These are phyloP conservation scores for Solanum lycopersicoides DNA, from an alignment of 257 asterid genomes.

Conservation along the genomic window DNA sequence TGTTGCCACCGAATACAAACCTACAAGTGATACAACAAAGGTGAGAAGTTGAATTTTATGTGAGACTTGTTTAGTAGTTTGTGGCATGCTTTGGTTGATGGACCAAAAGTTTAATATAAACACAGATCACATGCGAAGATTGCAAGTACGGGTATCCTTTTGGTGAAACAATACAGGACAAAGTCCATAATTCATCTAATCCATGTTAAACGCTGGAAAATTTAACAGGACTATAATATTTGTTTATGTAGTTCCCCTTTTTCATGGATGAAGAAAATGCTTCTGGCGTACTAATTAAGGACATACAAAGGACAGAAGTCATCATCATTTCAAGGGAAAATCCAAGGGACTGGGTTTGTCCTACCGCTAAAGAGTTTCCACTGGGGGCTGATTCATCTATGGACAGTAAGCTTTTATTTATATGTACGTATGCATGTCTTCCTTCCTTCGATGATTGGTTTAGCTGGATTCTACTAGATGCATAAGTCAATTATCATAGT, in stretches of 20 bases:
- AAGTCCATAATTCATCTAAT: not conserved
- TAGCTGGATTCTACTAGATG: not conserved
- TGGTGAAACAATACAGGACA: no score
- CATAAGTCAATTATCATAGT: not conserved
- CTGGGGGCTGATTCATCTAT: not conserved
- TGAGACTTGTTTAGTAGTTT: not conserved
- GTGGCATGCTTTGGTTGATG: not conserved
- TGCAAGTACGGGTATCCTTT: no score
- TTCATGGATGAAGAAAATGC: constrained; percentile 2
- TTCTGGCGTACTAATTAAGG: not conserved
- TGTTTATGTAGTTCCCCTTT: constrained; percentile 16
- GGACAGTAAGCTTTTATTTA: constrained; percentile 1
- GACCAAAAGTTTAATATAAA: not conserved
- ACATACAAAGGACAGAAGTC: not conserved
- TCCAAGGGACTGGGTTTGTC: constrained; percentile 4
- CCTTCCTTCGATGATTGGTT: not conserved
- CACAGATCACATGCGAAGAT: no score
- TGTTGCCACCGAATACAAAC: constrained; percentile 6
- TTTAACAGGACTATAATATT: not conserved
- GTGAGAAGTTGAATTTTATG: constrained; percentile 11
- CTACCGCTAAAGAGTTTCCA: not conserved
- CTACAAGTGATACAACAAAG: constrained; percentile 8
- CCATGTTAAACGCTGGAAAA: not conserved
- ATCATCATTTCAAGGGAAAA: constrained; percentile 3
- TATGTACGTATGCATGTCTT: not conserved